These are phyloP conservation scores for Mortierella hygrophila DNA, from an alignment of 192 early-diverging fungal species.

Conservation along the genomic window DNA sequence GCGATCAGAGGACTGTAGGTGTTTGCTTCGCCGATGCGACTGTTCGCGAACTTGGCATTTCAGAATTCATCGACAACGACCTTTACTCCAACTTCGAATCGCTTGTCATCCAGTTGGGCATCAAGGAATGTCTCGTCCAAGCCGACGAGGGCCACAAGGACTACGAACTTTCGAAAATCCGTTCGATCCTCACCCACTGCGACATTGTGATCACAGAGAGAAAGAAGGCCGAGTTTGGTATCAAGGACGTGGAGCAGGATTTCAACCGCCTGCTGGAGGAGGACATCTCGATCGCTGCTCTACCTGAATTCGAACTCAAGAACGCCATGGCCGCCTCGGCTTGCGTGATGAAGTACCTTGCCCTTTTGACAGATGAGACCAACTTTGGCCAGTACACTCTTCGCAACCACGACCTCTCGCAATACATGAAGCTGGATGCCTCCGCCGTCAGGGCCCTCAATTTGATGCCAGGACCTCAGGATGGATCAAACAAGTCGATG, in stretches of 20 bases:
- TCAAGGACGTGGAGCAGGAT: slow-evolving; percentile 89
- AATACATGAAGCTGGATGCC: slow-evolving; percentile 94
- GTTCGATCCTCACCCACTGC: slow-evolving; percentile 79
- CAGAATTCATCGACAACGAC: slow-evolving; percentile 95
- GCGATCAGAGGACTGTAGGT: slow-evolving; percentile 83
- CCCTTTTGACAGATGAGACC: slow-evolving; percentile 78
- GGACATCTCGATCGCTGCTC: slow-evolving; percentile 71
- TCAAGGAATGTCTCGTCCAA: slow-evolving; percentile 91
- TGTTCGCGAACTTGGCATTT: slow-evolving; percentile 79
- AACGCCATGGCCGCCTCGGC: slow-evolving; percentile 77
- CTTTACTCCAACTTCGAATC: slow-evolving; percentile 95
- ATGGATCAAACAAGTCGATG: slow-evolving; percentile 65
- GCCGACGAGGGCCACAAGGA: slow-evolving; percentile 66
- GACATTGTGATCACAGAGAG: slow-evolving; percentile 79
- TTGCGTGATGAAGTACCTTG: slow-evolving; percentile 79
- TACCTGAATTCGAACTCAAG: slow-evolving; percentile 81
- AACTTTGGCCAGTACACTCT: slow-evolving; percentile 87
- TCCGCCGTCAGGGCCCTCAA: slow-evolving; percentile 91
- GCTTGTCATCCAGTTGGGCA: slow-evolving; percentile 90
- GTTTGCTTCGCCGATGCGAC: slow-evolving; percentile 93
- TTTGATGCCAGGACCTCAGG: slow-evolving; percentile 80
- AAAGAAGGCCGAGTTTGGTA: slow-evolving; percentile 77
- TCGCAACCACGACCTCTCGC: slow-evolving; percentile 79
- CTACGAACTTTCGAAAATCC: slow-evolving; percentile 79
- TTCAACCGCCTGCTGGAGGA: slow-evolving; percentile 81